phyloP scores from a whole-genome alignment of 192 early-diverging fungal species.

The Dissophora globulifera region DNA sequence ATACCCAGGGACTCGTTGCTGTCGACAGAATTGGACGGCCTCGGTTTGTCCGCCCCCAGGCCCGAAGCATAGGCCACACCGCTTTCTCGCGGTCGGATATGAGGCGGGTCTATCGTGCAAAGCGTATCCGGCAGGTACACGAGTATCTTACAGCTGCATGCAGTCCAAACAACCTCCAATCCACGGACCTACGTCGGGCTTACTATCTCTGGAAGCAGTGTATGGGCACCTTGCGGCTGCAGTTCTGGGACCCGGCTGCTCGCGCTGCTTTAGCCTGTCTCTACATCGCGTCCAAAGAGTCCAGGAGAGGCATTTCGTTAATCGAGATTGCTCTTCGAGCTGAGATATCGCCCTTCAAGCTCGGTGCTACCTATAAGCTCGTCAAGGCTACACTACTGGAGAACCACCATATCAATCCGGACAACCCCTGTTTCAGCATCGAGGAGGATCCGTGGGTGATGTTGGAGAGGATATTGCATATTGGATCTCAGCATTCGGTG shows the following conservation, averaged over 20 bases:
- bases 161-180: neutral
- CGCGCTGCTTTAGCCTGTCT: slow-evolving; percentile 22
- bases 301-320: slow-evolving; percentile 12
- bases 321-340: slow-evolving; percentile 6
- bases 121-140: slow-evolving; percentile 2
- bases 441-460: slow-evolving; percentile 30
- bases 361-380: slow-evolving; percentile 20
- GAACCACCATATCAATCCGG: neutral
- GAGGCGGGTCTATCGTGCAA: neutral
- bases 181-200: neutral
- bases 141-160: neutral
- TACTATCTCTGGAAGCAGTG: slow-evolving; percentile 11
- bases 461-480: slow-evolving; percentile 16
- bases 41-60: no score
- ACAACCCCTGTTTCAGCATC: neutral
- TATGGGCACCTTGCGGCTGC: neutral
- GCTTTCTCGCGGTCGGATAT: no score
- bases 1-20: neutral
- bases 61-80: no score
- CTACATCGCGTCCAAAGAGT: slow-evolving; percentile 31
- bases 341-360: slow-evolving; percentile 1
- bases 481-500: slow-evolving; percentile 3
- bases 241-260: slow-evolving; percentile 11
- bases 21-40: neutral
- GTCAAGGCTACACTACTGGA: slow-evolving; percentile 2